Base-by-base conservation (phyloP, 768 basidiomycete genomes). In the Lentinula lateritia region DNA sequence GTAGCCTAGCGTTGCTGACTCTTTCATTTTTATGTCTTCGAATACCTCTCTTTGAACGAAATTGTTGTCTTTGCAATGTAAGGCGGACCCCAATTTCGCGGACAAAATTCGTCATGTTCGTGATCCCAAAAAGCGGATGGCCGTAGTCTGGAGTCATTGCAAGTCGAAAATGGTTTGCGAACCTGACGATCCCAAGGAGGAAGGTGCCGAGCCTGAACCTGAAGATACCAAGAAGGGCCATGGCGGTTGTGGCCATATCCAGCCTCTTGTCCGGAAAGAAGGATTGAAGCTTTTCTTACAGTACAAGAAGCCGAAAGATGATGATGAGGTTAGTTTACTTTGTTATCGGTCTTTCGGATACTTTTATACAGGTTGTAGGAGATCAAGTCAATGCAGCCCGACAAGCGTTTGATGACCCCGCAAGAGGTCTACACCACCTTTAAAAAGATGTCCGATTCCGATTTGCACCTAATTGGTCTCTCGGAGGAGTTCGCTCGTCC, bases 401-500 rank as follows among this genome's bases (percentile, higher is more conserved):
- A 93, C 70, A 93, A 91, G 70, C 83, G 92, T 59, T 72, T 88
- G 8, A 86, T 96, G 65, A 87, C 90, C 0, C 90, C 95, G 2
- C 86, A 86, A 5, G 94, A 96, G 68, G 91, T 92, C n/a, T 92
- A 95, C 74, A 90, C 89, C 46, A 87, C 92, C n/a, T 86, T 98
- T 73, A 92, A 93, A 76, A 98, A 98, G 83, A 94, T 98, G 76
- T 85, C 93, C 6, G 87, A 94, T 63, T 82, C 86, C 12, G 96
- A 98, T 71, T 82, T 98, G 15, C 83, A 88, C 64, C 80, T 95
- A 32, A 85, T 98, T 65, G 97, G 97, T 41, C 85, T 98, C 9
- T 95, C 92, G 32, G 92, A 95, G 61, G 92, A 93, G 71, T 98
- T 97, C 71, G 96, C 97, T 6, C 86, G 95, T 45, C 97, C 97